Evolutionary conservation across 2,329 filamentous ascomycete species (phyloP), one percentile per base, ranked within the genome.

Genomic region (Pseudocercospora cruenta): DNA sequence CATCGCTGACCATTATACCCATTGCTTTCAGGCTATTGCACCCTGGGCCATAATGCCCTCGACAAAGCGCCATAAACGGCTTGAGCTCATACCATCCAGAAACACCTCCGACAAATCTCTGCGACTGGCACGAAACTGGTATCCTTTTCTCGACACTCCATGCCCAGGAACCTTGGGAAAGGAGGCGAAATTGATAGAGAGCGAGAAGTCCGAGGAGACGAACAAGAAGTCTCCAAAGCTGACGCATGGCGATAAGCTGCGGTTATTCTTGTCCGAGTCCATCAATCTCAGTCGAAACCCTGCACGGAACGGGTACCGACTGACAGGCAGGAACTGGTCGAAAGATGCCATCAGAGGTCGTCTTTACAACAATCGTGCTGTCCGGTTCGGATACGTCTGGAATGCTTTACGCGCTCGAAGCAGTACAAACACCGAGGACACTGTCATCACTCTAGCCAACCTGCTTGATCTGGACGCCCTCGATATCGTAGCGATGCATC

Each of bases 341-440:
- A 33, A 33, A 55, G 51, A 31, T 16, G 51, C 51, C 24, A 19
- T 55, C 22, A 26, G 51, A 16, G 51, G 51, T 55, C 51, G 51
- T 4, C 51, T 55, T 26, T 55, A 55, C 51, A 55, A 55, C 5
- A 55, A 55, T 31, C 51, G 51, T n/a, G 51, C 26, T 9, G 51
- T 55, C 4, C 9, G 51, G 2, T 55, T 55, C 26, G 51, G 51
- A 55, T 55, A 55, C 51, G 24, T 55, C 16, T 55, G 51, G 51
- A 55, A 55, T 12, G 51, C 51, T n/a, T 31, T 55, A n/a, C 51
- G 51, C 16, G 51, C 51, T n/a, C 51, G 51, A 16, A 55, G 26
- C 24, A 55, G 51, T 19, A 55, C 51, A 4, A 33, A 33, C 26
- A 7, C 22, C 26, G 51, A 55, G 26, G 51, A 55, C 24, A n/a